These are phyloP conservation scores for Rhodotorula sp. DNA, from an alignment of 1,284 basidiomycete species.

Conservation along the genomic window DNA sequence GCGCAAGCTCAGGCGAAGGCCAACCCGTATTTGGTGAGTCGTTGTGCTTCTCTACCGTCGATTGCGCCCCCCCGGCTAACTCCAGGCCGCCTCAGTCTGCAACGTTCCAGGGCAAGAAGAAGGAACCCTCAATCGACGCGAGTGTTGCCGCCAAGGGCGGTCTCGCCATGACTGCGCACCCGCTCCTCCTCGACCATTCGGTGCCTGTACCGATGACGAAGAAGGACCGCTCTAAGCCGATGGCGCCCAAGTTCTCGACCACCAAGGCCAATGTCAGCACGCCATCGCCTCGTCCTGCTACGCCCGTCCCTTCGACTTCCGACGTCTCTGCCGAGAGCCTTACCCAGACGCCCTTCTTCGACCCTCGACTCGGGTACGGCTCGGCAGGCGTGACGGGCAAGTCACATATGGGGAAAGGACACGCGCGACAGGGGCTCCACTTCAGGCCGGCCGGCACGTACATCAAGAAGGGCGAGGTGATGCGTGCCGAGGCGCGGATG, in stretches of 20 bases:
- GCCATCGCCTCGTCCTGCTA: slow-evolving; percentile 51
- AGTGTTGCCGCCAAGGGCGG: slow-evolving; percentile 70
- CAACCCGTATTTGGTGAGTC: slow-evolving; percentile 75
- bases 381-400: slow-evolving; percentile 32
- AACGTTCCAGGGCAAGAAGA: slow-evolving; percentile 23
- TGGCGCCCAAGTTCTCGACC: slow-evolving; percentile 94
- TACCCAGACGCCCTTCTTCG: slow-evolving; percentile 45
- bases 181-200: slow-evolving; percentile 68
- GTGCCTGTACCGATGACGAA: slow-evolving; percentile 62
- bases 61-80: too few relatives aligned
- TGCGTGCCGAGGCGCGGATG: slow-evolving; percentile 70
- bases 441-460: slow-evolving; percentile 92
- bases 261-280: slow-evolving; percentile 77
- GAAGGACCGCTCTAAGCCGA: slow-evolving; percentile 88
- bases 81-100: slow-evolving; percentile 6
- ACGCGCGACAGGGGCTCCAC: slow-evolving; percentile 65
- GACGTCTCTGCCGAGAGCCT: slow-evolving; percentile 51
- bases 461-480: slow-evolving; percentile 74
- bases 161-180: slow-evolving; percentile 85
- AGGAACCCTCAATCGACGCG: slow-evolving; percentile 40
- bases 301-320: slow-evolving; percentile 61
- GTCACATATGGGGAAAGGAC: slow-evolving; percentile 40
- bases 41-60: not conserved
- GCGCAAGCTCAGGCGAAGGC: slow-evolving; percentile 24
- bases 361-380: slow-evolving; percentile 47